Conservation (phyloP, 225 moss, liverwort and hornwort genomes). For the Marchantia paleacea region DNA sequence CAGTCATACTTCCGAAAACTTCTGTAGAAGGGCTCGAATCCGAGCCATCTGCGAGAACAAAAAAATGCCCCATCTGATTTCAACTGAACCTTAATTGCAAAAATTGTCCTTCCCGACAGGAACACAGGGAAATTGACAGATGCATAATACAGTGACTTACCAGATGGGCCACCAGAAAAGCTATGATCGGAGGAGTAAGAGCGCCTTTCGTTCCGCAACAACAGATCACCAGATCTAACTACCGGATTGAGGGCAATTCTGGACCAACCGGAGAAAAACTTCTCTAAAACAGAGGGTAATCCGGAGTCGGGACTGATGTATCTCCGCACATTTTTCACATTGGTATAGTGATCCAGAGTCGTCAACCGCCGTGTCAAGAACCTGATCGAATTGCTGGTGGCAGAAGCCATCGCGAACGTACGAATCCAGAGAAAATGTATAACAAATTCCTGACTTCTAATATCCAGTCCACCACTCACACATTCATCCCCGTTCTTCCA, state of each 20-base stretch:
- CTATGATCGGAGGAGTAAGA: constrained; percentile 22
- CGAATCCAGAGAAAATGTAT: background rate
- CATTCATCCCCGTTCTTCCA: background rate
- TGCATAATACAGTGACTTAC: constrained; percentile 7
- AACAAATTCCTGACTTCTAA: background rate
- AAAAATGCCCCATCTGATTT: background rate
- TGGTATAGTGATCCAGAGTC: background rate
- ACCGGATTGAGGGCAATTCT: background rate
- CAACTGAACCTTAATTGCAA: background rate
- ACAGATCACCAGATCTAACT: constrained; percentile 5
- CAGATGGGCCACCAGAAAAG: constrained; percentile 14
- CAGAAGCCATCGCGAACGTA: constrained; percentile 6
- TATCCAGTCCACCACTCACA: background rate
- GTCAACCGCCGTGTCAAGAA: constrained; percentile 5
- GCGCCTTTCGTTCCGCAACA: constrained; percentile 17
- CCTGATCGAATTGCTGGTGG: constrained; percentile 1
- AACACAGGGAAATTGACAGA: too few species aligned
- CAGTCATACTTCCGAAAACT: constrained; percentile 57
- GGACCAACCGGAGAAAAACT: constrained; percentile 1
- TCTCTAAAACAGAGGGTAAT: background rate
- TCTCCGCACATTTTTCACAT: background rate
- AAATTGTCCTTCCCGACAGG: too few species aligned
- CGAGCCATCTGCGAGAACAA: background rate
- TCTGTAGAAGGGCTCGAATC: background rate
- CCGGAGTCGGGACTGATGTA: background rate